Conservation (phyloP, 2,329 filamentous ascomycete species). For the Fusarium virguliforme region DNA sequence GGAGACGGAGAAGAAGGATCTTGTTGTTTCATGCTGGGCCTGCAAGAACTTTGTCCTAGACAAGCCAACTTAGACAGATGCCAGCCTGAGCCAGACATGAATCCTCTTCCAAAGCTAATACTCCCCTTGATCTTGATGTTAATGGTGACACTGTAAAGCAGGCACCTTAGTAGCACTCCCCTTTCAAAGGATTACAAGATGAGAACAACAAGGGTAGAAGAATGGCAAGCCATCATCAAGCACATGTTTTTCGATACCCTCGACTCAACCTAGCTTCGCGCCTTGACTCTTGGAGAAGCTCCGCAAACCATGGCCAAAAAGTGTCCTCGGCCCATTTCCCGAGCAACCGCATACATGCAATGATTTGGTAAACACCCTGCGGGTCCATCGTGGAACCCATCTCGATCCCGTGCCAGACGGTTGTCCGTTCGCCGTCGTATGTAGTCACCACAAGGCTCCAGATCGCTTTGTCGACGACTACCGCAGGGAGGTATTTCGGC, state of each 20-base stretch:
- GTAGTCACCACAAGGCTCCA: neutral
- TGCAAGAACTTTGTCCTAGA: constrained; percentile 2
- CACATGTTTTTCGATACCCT: no score
- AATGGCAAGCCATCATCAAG: no score
- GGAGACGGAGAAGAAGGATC: constrained; percentile 5
- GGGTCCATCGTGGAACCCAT: neutral
- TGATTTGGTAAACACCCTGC: neutral
- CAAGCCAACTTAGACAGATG: neutral
- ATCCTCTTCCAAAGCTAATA: no score
- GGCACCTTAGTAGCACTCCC: no score
- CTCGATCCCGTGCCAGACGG: neutral
- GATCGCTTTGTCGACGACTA: neutral
- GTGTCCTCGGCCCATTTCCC: neutral
- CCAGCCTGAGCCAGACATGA: neutral
- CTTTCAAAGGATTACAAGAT: no score
- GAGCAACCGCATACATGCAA: neutral
- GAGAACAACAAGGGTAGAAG: no score
- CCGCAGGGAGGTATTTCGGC: neutral
- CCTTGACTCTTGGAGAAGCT: neutral
- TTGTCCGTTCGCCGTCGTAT: neutral
- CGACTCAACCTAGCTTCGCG: no score
- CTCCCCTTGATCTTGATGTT: no score
- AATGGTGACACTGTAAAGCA: no score
- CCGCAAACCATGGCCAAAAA: neutral
- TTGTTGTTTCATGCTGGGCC: constrained; percentile 4